Conservation (phyloP, 2,329 filamentous ascomycete genomes). For the Nigrospora osmanthi region DNA sequence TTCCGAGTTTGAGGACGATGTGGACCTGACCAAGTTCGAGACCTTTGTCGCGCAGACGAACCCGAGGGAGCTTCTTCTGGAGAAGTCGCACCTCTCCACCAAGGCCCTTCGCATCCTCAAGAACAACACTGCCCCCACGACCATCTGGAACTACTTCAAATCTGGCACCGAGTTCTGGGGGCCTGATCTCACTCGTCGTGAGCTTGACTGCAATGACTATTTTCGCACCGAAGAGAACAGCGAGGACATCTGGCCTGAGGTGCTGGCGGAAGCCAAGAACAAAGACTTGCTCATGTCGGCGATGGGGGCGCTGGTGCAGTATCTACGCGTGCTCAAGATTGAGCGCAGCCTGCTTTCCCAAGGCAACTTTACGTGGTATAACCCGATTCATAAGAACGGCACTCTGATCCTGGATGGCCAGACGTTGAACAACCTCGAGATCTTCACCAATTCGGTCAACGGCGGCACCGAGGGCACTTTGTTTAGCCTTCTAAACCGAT, state of each 20-base stretch:
- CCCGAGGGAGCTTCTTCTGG: conserved; percentile 80
- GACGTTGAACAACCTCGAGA: conserved; percentile 94
- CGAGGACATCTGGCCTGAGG: conserved; percentile 64
- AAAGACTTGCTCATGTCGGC: conserved; percentile 86
- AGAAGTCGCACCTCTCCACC: conserved; percentile 80
- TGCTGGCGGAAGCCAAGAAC: conserved; percentile 61
- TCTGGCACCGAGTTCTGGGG: conserved; percentile 85
- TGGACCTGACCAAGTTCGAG: conserved; percentile 92
- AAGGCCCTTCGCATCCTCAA: conserved; percentile 90
- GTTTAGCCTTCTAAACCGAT: conserved; percentile 85
- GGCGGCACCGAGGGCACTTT: conserved; percentile 79
- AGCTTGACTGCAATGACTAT: conserved; percentile 73
- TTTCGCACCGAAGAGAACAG: conserved; percentile 52
- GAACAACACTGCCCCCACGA: conserved; percentile 87
- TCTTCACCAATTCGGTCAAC: conserved; percentile 90
- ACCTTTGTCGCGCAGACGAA: conserved; percentile 90
- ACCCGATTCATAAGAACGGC: conserved; percentile 82
- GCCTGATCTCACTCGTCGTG: conserved; percentile 71
- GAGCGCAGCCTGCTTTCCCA: conserved; percentile 82
- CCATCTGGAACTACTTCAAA: conserved; percentile 92
- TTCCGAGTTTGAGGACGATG: conserved; percentile 87
- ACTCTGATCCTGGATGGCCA: conserved; percentile 92
- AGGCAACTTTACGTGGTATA: conserved; percentile 86
- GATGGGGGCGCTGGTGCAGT: conserved; percentile 80
- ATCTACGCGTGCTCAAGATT: conserved; percentile 79